phyloP scores from a whole-genome alignment of 2,329 filamentous ascomycete species.

The Claviceps arundinis region DNA sequence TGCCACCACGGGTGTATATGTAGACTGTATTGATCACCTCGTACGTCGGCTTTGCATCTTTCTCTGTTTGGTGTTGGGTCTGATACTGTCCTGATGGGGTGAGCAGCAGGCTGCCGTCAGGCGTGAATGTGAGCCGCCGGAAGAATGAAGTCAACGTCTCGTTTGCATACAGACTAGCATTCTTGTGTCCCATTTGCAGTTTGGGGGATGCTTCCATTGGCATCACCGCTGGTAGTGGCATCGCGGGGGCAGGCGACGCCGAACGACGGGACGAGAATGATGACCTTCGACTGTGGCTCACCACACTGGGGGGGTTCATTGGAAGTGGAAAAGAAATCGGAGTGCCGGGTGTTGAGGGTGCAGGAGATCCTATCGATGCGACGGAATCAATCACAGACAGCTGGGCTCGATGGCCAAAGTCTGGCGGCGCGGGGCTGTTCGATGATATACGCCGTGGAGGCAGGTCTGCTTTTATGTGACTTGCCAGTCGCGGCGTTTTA shows the following conservation, averaged over 20 bases:
- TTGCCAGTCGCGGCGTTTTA: constrained; percentile 68
- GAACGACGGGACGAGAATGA: constrained; percentile 85
- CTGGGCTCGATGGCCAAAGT: constrained; percentile 55
- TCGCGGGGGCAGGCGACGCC: constrained; percentile 80
- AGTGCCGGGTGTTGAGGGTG: constrained; percentile 83
- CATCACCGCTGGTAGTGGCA: constrained; percentile 91
- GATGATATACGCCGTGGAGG: constrained; percentile 82
- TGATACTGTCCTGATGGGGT: constrained; percentile 95
- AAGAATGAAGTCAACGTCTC: constrained; percentile 97
- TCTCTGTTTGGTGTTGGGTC: constrained; percentile 51
- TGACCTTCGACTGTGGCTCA: constrained; percentile 86
- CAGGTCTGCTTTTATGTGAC: constrained; percentile 71
- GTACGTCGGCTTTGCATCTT: constrained; percentile 60
- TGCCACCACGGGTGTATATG: constrained; percentile 89
- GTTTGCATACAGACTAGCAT: constrained; percentile 86
- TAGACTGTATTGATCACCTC: constrained; percentile 96
- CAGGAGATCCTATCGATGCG: constrained; percentile 61
- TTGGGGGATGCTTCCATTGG: constrained; percentile 83
- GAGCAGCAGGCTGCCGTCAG: constrained; percentile 84
- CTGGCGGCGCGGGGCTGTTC: constrained; percentile 80
- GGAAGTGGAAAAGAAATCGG: constrained; percentile 79
- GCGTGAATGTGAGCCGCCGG: constrained; percentile 81
- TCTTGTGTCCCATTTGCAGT: constrained; percentile 59
- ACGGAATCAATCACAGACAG: constrained; percentile 41
- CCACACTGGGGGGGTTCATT: constrained; percentile 86